Evolutionary conservation across 2,329 filamentous ascomycete genomes (phyloP).

Genomic region (Epichloe gansuensis): DNA sequence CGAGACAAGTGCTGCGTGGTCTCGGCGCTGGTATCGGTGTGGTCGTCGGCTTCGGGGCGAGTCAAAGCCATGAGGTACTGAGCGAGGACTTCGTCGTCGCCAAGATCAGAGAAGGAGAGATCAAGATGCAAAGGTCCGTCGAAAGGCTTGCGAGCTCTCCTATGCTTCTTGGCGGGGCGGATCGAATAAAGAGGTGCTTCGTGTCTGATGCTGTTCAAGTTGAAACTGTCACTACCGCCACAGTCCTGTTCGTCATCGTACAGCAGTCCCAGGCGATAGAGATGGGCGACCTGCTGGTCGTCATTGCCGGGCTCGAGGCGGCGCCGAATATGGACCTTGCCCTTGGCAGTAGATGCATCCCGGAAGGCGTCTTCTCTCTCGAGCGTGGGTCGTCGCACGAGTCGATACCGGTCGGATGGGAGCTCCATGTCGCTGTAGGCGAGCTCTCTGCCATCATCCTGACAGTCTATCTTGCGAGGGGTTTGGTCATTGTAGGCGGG

Average conservation of each 20-base stretch:
- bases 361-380: conserved; percentile 36
- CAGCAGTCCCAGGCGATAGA: conserved; percentile 32
- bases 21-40: conserved; percentile 9
- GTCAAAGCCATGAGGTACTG: conserved; percentile 20
- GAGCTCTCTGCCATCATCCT: conserved; percentile 23
- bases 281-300: conserved; percentile 26
- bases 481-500: neutral
- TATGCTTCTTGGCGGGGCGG: conserved; percentile 21
- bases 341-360: conserved; percentile 26
- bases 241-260: conserved; percentile 26
- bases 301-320: conserved; percentile 14
- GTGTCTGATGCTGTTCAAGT: conserved; percentile 27
- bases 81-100: conserved; percentile 26
- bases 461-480: conserved; percentile 6
- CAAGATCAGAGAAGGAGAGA: conserved; percentile 31
- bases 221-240: conserved; percentile 21
- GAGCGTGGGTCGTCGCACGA: conserved; percentile 27
- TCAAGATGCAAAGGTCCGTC: conserved; percentile 20
- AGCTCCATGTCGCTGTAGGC: conserved; percentile 24
- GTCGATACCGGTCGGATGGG: conserved; percentile 23
- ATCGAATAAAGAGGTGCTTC: conserved; percentile 27
- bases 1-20: conserved; percentile 8
- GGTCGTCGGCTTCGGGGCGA: conserved; percentile 9
- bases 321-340: conserved; percentile 15
- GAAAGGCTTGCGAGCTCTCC: conserved; percentile 13